Percentiles rank a stretch among this genome's conserved stretches.
Evolutionary conservation across 2,329 filamentous ascomycete genomes (phyloP).

Genomic region (Neonectria sp.): DNA sequence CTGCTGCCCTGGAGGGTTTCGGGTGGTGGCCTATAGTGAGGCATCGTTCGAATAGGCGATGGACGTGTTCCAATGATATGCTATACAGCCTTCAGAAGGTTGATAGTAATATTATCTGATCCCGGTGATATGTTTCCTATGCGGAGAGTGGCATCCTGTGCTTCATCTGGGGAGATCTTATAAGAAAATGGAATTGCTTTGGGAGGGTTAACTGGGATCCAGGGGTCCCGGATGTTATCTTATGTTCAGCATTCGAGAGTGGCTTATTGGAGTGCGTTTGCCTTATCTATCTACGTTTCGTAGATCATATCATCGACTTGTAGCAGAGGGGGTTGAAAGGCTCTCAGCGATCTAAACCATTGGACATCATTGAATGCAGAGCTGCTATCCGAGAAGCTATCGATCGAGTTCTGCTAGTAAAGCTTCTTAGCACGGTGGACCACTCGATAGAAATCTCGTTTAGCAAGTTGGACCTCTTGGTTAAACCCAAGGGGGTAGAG

Average conservation of each 20-base stretch:
- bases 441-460: constrained; percentile 24
- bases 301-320: constrained; percentile 32
- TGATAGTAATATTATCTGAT: constrained; percentile 38
- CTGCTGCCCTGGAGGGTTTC: constrained; percentile 37
- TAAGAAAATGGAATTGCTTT: constrained; percentile 31
- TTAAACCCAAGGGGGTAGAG: constrained; percentile 30
- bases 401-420: constrained; percentile 28
- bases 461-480: constrained; percentile 29
- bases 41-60: constrained; percentile 36
- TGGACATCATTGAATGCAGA: too few relatives aligned
- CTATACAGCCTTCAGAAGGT: constrained; percentile 31
- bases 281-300: constrained; percentile 36
- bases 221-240: constrained; percentile 35
- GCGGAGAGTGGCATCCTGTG: constrained; percentile 27
- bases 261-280: constrained; percentile 32
- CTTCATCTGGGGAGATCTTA: constrained; percentile 35
- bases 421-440: constrained; percentile 26
- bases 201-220: constrained; percentile 16
- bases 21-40: constrained; percentile 39
- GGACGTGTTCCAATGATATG: constrained; percentile 27
- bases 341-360: too few relatives aligned
- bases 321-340: constrained; percentile 35
- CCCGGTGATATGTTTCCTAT: constrained; percentile 42
- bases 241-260: constrained; percentile 32
- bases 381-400: too few relatives aligned